phyloP scores from a whole-genome alignment of 225 moss, liverwort and hornwort species.

The Rhytidiadelphus loreus region DNA sequence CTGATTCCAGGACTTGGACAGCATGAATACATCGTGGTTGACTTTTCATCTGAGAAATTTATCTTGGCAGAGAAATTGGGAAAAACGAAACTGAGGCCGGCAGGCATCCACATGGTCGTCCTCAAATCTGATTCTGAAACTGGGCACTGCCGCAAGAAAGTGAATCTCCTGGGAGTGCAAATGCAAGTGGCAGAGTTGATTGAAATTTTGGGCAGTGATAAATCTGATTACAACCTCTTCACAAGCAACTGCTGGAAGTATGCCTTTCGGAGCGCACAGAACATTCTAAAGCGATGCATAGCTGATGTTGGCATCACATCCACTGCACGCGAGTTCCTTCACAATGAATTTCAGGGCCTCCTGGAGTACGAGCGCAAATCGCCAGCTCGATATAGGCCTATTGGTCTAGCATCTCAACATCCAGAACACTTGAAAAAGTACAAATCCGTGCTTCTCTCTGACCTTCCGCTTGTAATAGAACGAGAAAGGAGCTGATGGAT shows the following conservation, averaged over 20 bases:
- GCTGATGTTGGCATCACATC: background rate
- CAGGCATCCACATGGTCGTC: conserved; percentile 15
- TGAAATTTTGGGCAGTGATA: conserved; percentile 5
- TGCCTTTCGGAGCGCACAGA: background rate
- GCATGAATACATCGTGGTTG: conserved; percentile 19
- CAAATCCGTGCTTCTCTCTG: background rate
- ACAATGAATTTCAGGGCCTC: background rate
- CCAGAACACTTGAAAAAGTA: background rate
- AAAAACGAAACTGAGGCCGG: background rate
- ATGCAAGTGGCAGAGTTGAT: conserved; percentile 9
- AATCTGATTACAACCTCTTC: conserved; percentile 16
- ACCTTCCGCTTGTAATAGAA: background rate
- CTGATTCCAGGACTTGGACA: conserved; percentile 20
- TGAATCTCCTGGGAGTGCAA: conserved; percentile 19
- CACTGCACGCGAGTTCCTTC: background rate
- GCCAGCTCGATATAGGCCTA: background rate
- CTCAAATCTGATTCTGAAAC: background rate
- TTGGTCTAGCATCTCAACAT: background rate
- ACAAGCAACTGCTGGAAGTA: conserved; percentile 28
- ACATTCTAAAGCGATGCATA: background rate
- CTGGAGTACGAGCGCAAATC: background rate
- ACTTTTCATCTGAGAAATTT: conserved; percentile 8
- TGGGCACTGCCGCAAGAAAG: conserved; percentile 12
- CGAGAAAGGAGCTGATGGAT: background rate
- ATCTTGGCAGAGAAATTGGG: conserved; percentile 27